Evolutionary conservation across 2,329 filamentous ascomycete genomes (phyloP).

Genomic region (Chaetomium strumarium): DNA sequence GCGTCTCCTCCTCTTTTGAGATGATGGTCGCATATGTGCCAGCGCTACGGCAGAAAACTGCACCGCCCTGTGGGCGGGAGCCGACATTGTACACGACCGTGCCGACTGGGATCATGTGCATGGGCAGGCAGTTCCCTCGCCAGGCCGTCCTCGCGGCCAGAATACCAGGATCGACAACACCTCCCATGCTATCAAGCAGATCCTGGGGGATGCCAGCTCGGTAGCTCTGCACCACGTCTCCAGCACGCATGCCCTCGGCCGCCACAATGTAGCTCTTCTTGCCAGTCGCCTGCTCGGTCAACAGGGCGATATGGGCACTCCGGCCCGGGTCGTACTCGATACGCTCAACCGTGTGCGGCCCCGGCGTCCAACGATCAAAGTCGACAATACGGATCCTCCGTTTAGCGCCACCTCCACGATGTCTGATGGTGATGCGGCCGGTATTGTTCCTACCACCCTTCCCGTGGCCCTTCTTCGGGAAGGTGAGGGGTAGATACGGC

Average conservation of each 20-base stretch:
- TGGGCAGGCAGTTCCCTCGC: slow-evolving; percentile 87
- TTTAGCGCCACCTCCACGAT: slow-evolving; percentile 88
- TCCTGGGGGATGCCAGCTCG: slow-evolving; percentile 81
- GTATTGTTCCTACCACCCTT: slow-evolving; percentile 90
- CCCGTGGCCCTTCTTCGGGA: slow-evolving; percentile 84
- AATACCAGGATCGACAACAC: slow-evolving; percentile 88
- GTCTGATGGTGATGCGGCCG: slow-evolving; percentile 80
- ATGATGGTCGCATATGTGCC: slow-evolving; percentile 87
- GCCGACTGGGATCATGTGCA: slow-evolving; percentile 95
- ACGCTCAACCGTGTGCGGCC: slow-evolving; percentile 81
- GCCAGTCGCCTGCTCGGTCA: slow-evolving; percentile 68
- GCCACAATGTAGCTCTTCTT: slow-evolving; percentile 88
- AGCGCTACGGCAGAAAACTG: slow-evolving; percentile 90
- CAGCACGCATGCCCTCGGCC: slow-evolving; percentile 87
- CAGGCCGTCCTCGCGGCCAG: slow-evolving; percentile 90
- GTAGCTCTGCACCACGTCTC: slow-evolving; percentile 90
- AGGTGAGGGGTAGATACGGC: slow-evolving; percentile 75
- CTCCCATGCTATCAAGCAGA: slow-evolving; percentile 86
- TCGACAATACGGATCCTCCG: slow-evolving; percentile 88
- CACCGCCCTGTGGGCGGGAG: slow-evolving; percentile 63
- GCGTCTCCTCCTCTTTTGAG: slow-evolving; percentile 75
- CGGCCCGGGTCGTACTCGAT: slow-evolving; percentile 96
- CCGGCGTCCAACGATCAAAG: slow-evolving; percentile 71
- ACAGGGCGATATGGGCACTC: slow-evolving; percentile 84
- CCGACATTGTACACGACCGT: slow-evolving; percentile 89